Conservation (phyloP, 1,284 basidiomycete genomes). For the Rhodofomes roseus region DNA sequence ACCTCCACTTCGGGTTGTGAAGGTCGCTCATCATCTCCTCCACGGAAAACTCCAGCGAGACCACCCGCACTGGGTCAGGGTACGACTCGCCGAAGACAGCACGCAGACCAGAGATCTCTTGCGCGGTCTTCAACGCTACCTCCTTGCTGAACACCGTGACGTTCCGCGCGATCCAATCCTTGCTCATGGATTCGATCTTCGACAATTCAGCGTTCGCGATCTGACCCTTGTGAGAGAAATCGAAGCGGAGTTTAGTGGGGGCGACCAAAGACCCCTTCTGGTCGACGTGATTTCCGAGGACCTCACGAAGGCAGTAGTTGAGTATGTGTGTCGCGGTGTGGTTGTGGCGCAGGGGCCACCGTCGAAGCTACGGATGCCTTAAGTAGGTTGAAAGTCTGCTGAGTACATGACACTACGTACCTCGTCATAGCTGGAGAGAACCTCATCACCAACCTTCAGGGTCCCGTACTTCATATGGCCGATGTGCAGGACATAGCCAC, state of each 20-base stretch:
- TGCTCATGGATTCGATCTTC: constrained; percentile 82
- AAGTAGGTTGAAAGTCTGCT: background rate
- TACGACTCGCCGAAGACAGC: constrained; percentile 99
- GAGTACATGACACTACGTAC: constrained; percentile 28
- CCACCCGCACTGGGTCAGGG: constrained; percentile 96
- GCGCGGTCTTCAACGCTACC: constrained; percentile 76
- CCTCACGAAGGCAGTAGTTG: constrained; percentile 90
- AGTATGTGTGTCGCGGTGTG: constrained; percentile 99
- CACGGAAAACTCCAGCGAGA: constrained; percentile 84
- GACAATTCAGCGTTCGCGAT: constrained; percentile 72
- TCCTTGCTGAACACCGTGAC: constrained; percentile 90
- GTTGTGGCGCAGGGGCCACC: constrained; percentile 95
- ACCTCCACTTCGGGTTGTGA: constrained; percentile 86
- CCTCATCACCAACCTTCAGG: constrained; percentile 64
- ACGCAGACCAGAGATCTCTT: constrained; percentile 88
- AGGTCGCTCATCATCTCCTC: constrained; percentile 86
- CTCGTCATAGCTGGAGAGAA: constrained; percentile 77
- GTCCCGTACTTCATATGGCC: constrained; percentile 81
- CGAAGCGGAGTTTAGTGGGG: constrained; percentile 93
- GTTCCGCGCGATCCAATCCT: constrained; percentile 89
- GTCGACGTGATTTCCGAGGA: constrained; percentile 95
- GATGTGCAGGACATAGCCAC: constrained; percentile 87
- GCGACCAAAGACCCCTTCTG: constrained; percentile 98
- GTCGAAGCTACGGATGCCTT: constrained; percentile 58
- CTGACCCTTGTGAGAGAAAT: constrained; percentile 95